Conservation (phyloP, 176 grass and related monocot species). For the Bothriochloa decipiens region DNA sequence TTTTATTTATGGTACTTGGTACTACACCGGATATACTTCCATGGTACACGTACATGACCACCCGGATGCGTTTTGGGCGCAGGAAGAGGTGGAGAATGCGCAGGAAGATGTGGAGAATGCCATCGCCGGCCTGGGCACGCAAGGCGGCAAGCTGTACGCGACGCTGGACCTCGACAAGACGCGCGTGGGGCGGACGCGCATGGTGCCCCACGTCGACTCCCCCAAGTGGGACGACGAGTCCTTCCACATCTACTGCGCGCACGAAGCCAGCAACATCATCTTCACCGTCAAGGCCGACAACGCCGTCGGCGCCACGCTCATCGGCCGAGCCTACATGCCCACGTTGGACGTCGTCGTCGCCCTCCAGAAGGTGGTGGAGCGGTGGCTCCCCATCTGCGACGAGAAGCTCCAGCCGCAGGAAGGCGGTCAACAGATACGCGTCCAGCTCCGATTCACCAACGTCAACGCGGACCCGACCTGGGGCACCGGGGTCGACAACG, state of each 20-base stretch:
- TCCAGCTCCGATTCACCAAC: constrained; percentile 56
- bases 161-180: constrained; percentile 94
- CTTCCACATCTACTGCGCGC: constrained; percentile 87
- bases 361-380: constrained; percentile 37
- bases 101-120: not conserved
- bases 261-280: constrained; percentile 64
- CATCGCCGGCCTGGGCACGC: too few relatives aligned
- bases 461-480: constrained; percentile 56
- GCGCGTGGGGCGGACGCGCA: constrained; percentile 62
- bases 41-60: not conserved
- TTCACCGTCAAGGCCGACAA: constrained; percentile 82
- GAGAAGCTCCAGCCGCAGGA: constrained; percentile 45
- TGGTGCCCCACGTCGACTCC: constrained; percentile 4
- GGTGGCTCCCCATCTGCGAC: constrained; percentile 63
- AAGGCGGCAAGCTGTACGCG: constrained; percentile 23
- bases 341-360: constrained; percentile 8
- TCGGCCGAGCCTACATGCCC: constrained; percentile 82
- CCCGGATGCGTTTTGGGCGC: not conserved
- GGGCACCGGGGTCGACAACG: constrained; percentile 45
- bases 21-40: too few relatives aligned
- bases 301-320: constrained; percentile 60
- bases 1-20: too few relatives aligned
- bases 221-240: constrained; percentile 75
- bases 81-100: constrained; percentile 34
- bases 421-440: constrained; percentile 59